Percentiles rank a stretch among this genome's conserved stretches.
Conservation (phyloP, 768 basidiomycete genomes). For the Holtermanniella nyarrowii region DNA sequence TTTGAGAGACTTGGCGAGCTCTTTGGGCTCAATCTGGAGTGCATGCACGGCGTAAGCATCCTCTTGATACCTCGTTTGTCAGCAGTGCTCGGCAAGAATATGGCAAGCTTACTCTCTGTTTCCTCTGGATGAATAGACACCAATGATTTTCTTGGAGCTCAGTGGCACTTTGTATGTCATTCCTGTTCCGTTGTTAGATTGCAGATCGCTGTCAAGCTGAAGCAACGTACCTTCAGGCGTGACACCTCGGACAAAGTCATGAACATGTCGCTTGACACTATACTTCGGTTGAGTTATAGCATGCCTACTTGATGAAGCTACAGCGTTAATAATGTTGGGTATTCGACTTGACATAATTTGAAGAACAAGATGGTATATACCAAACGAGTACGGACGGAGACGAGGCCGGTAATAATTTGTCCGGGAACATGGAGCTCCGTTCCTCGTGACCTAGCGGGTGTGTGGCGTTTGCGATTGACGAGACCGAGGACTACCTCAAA, state of each 20-base stretch:
- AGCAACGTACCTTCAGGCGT: slow-evolving; percentile 18
- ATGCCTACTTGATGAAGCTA: background rate
- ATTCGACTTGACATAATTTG: background rate
- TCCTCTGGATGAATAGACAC: slow-evolving; percentile 23
- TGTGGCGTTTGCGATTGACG: no score
- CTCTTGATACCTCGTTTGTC: slow-evolving; percentile 62
- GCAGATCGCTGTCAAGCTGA: background rate
- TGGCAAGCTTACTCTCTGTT: slow-evolving; percentile 16
- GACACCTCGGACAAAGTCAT: slow-evolving; percentile 29
- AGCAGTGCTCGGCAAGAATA: background rate
- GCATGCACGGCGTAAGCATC: slow-evolving; percentile 71
- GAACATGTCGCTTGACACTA: slow-evolving; percentile 8
- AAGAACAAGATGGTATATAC: no score
- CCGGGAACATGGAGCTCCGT: no score
- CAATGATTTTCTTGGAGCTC: slow-evolving; percentile 26
- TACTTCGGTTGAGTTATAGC: background rate
- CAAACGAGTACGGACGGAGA: no score
- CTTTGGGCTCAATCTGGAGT: slow-evolving; percentile 63
- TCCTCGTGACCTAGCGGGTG: no score
- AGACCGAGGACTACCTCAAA: no score
- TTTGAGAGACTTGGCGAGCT: slow-evolving; percentile 57
- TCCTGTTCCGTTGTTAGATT: slow-evolving; percentile 27
- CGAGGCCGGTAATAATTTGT: no score
- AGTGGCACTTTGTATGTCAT: slow-evolving; percentile 28
- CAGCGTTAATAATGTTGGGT: background rate